phyloP scores from a whole-genome alignment of 2,329 filamentous ascomycete species.

The Colletotrichum cereale region DNA sequence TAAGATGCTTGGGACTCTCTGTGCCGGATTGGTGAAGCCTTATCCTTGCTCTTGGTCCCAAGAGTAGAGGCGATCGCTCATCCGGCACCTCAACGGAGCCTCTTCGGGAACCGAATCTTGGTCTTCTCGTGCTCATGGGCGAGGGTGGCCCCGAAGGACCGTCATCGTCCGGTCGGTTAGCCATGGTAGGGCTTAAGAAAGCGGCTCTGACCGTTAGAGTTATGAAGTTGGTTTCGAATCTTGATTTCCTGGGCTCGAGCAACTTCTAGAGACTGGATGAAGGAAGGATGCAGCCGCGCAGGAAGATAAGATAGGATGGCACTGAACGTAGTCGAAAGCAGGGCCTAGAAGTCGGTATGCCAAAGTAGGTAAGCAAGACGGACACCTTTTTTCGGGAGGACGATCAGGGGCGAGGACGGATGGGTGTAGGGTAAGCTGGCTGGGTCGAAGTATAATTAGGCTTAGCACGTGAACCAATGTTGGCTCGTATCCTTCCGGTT shows the following conservation, averaged over 20 bases:
- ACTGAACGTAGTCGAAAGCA: neutral
- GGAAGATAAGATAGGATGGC: constrained; percentile 17
- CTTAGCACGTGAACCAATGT: constrained; percentile 25
- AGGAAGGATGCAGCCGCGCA: neutral
- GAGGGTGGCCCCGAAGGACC: constrained; percentile 37
- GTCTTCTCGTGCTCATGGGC: constrained; percentile 36
- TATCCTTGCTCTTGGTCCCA: constrained; percentile 55
- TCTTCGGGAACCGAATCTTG: constrained; percentile 35
- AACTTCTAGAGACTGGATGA: neutral
- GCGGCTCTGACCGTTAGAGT: constrained; percentile 32
- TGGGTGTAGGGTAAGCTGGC: neutral
- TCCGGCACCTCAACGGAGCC: constrained; percentile 46
- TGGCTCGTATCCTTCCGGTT: neutral
- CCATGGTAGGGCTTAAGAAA: constrained; percentile 24
- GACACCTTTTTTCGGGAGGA: neutral
- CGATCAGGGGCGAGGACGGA: constrained; percentile 7
- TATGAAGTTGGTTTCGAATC: constrained; percentile 22
- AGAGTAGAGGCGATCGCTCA: constrained; percentile 60
- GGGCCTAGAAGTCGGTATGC: neutral
- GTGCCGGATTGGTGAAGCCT: constrained; percentile 48
- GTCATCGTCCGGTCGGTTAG: constrained; percentile 23
- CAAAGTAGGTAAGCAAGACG: neutral
- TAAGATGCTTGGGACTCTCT: constrained; percentile 42
- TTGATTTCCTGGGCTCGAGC: neutral
- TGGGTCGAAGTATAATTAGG: neutral